Percentiles rank a stretch among this genome's conserved stretches.
phyloP scores from a whole-genome alignment of 768 basidiomycete genomes.

The Lactarius vividus region DNA sequence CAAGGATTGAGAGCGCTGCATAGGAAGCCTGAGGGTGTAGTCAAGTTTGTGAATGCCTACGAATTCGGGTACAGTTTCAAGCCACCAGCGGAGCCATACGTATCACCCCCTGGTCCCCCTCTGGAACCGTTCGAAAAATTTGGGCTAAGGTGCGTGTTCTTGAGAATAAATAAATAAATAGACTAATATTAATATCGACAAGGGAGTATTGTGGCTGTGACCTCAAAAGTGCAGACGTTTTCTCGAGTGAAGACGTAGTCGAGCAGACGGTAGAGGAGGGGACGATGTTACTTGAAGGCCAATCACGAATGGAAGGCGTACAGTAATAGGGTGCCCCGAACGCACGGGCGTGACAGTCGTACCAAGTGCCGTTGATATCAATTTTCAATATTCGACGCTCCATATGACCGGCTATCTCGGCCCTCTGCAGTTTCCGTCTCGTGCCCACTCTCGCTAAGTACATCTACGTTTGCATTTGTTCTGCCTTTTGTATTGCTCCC shows the following conservation, averaged over 20 bases:
- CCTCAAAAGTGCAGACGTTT: not conserved
- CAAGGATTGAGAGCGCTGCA: not conserved
- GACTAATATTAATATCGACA: not conserved
- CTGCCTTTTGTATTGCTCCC: not conserved
- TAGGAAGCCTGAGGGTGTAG: not conserved
- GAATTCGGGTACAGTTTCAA: not conserved
- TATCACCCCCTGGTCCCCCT: no score
- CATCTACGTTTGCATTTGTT: not conserved
- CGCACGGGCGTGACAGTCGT: not conserved
- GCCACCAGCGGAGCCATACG: no score
- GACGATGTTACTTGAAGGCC: not conserved
- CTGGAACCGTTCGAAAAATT: no score
- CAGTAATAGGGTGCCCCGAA: no score
- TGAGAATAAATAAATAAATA: not conserved
- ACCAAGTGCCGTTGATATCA: not conserved
- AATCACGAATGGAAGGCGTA: no score
- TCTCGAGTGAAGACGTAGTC: not conserved
- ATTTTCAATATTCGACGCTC: not conserved
- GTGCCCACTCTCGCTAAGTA: not conserved
- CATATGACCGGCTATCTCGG: not conserved
- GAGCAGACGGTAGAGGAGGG: not conserved
- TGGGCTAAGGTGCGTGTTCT: not conserved
- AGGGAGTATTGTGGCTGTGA: not conserved
- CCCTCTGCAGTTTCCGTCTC: not conserved
- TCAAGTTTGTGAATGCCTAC: not conserved